Conservation (phyloP, 768 basidiomycete genomes). For the Cystofilobasidium capitatum region DNA sequence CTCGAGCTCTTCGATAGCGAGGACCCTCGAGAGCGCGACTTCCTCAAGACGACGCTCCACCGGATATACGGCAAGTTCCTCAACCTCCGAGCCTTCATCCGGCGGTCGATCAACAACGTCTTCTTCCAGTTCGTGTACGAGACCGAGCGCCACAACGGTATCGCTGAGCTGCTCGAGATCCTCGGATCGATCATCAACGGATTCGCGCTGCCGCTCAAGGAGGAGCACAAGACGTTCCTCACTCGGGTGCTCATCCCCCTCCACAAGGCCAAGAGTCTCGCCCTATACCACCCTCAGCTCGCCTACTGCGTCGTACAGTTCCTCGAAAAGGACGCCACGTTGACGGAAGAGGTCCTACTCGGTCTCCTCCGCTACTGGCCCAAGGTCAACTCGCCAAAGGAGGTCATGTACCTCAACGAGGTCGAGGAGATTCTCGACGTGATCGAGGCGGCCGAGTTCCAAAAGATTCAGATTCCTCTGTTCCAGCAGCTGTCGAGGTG, state of each 20-base stretch:
- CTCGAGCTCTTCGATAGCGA: slow-evolving; percentile 98
- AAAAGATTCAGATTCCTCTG: slow-evolving; percentile 82
- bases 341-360: slow-evolving; percentile 91
- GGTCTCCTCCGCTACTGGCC: slow-evolving; percentile 98
- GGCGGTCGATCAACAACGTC: slow-evolving; percentile 97
- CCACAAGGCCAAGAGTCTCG: slow-evolving; percentile 96
- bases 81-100: slow-evolving; percentile 94
- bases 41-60: slow-evolving; percentile 96
- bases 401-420: slow-evolving; percentile 99
- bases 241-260: slow-evolving; percentile 86
- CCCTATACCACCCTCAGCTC: slow-evolving; percentile 96
- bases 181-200: slow-evolving; percentile 99
- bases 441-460: slow-evolving; percentile 90
- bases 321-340: slow-evolving; percentile 82
- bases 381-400: slow-evolving; percentile 97
- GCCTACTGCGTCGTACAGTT: slow-evolving; percentile 99
- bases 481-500: slow-evolving; percentile 93
- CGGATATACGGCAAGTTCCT: slow-evolving; percentile 99
- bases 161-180: slow-evolving; percentile 95
- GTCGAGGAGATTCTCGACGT: slow-evolving; percentile 98
- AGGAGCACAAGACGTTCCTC: slow-evolving; percentile 97
- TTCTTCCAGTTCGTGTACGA: slow-evolving; percentile 99
- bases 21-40: slow-evolving; percentile 96
- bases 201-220: slow-evolving; percentile 88
- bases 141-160: slow-evolving; percentile 96